phyloP scores from a whole-genome alignment of 1,139 yeast species.

The Zygotorulaspora mrakii region DNA sequence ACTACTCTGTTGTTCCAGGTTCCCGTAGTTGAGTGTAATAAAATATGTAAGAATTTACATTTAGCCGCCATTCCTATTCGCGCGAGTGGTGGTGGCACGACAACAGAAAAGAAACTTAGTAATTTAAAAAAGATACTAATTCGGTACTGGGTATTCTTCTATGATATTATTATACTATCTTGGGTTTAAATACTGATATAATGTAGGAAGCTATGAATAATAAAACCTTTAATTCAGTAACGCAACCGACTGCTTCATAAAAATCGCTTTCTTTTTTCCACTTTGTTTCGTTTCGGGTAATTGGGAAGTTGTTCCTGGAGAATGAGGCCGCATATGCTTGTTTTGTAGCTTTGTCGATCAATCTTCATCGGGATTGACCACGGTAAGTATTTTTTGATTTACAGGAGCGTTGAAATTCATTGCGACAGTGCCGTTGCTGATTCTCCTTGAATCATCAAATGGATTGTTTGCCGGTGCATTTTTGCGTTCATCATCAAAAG shows the following conservation, averaged over 20 bases:
- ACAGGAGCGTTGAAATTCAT: constrained; percentile 18
- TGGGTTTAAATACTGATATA: neutral
- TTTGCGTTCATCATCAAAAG: constrained; percentile 12
- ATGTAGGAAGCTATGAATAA: constrained; percentile 1
- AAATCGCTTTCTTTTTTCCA: neutral
- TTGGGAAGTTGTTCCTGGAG: too few species aligned
- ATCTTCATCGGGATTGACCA: constrained; percentile 36
- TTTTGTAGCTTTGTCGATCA: constrained; percentile 2
- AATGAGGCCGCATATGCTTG: too few species aligned
- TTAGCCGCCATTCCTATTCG: too few species aligned
- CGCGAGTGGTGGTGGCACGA: neutral
- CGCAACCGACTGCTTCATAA: neutral
- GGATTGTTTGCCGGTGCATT: constrained; percentile 22
- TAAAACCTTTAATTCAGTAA: neutral
- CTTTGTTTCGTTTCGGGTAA: constrained; percentile 1
- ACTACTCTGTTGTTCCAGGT: too few species aligned
- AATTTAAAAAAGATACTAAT: neutral
- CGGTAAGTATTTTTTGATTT: constrained; percentile 29
- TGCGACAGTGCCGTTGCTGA: constrained; percentile 33
- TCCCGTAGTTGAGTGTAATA: too few species aligned
- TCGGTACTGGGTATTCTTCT: constrained; percentile 1
- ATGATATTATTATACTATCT: constrained; percentile 1
- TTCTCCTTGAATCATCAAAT: constrained; percentile 35
- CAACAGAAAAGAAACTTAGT: neutral
- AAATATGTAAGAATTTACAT: too few species aligned